These are phyloP conservation scores for Wickerhamomyces sp. DNA, from an alignment of 1,139 yeast species.

Conservation along the genomic window DNA sequence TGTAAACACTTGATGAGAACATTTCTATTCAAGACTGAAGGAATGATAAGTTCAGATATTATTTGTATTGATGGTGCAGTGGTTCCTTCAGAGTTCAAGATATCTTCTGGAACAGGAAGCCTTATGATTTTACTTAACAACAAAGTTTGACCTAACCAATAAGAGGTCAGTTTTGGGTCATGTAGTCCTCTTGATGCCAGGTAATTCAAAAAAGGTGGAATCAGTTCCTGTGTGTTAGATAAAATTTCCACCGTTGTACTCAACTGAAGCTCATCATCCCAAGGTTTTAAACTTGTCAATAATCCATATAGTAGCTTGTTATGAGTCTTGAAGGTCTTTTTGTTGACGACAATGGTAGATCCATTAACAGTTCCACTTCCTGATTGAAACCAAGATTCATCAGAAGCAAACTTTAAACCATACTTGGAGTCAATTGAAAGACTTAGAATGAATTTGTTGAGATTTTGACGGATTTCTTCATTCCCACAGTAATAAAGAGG, in stretches of 20 bases:
- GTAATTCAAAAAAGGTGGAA: constrained; percentile 65
- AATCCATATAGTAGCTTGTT: constrained; percentile 66
- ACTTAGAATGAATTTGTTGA: constrained; percentile 46
- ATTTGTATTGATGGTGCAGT: constrained; percentile 24
- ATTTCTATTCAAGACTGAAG: constrained; percentile 58
- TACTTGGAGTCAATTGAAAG: constrained; percentile 46
- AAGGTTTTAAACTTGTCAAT: constrained; percentile 66
- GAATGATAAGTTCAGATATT: constrained; percentile 55
- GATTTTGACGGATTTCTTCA: constrained; percentile 29
- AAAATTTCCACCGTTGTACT: constrained; percentile 51
- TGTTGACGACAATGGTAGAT: constrained; percentile 32
- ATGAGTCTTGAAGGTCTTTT: constrained; percentile 48
- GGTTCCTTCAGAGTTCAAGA: constrained; percentile 24
- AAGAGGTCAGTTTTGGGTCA: constrained; percentile 71
- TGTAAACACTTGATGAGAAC: constrained; percentile 56
- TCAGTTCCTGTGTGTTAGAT: constrained; percentile 56
- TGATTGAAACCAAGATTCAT: constrained; percentile 46
- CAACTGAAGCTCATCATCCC: constrained; percentile 67
- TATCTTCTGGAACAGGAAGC: constrained; percentile 44
- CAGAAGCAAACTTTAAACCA: constrained; percentile 63
- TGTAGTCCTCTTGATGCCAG: constrained; percentile 53
- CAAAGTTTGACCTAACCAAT: constrained; percentile 75
- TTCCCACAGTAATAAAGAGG: constrained; percentile 43
- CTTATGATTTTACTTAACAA: constrained; percentile 54
- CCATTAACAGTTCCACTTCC: constrained; percentile 24